A percentile compares a stretch with the other conserved stretches of the same genome.
phyloP scores from a whole-genome alignment of 2,329 filamentous ascomycete species.

The Colletotrichum salicis region DNA sequence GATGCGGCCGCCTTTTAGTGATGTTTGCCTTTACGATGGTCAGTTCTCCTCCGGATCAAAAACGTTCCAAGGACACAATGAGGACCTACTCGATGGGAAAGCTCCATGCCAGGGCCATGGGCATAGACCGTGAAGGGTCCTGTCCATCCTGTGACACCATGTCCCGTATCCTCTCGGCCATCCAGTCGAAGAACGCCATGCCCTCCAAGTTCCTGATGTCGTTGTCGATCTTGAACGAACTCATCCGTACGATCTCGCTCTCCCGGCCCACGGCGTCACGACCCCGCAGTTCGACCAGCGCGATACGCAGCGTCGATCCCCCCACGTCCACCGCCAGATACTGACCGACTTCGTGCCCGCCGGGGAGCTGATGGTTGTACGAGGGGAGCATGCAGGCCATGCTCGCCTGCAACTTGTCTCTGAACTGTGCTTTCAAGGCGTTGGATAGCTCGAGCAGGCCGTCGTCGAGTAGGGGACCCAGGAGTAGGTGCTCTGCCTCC shows the following conservation, averaged over 20 bases:
- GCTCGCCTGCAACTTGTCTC: constrained; percentile 61
- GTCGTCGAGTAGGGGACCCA: constrained; percentile 58
- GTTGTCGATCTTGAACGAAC: constrained; percentile 66
- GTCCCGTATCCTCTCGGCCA: constrained; percentile 69
- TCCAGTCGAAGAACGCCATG: constrained; percentile 74
- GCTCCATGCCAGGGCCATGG: constrained; percentile 74
- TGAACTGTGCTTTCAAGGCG: constrained; percentile 65
- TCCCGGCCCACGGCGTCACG: constrained; percentile 49
- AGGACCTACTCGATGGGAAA: constrained; percentile 72
- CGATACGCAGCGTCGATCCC: constrained; percentile 74
- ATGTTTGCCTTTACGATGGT: constrained; percentile 67
- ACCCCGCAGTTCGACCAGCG: constrained; percentile 69
- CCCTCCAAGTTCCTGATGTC: constrained; percentile 67
- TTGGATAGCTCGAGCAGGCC: constrained; percentile 58
- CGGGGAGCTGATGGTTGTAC: constrained; percentile 72
- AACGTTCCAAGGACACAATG: not conserved
- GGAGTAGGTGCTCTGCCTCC: constrained; percentile 64
- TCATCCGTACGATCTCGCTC: constrained; percentile 64
- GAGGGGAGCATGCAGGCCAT: constrained; percentile 72
- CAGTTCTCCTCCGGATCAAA: not conserved
- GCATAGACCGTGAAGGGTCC: constrained; percentile 56
- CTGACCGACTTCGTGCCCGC: constrained; percentile 67
- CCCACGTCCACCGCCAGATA: constrained; percentile 76
- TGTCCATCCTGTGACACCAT: constrained; percentile 58
- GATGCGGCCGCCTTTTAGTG: constrained; percentile 67